phyloP scores from a whole-genome alignment of 2,329 filamentous ascomycete species.

The Cryphonectria japonica region DNA sequence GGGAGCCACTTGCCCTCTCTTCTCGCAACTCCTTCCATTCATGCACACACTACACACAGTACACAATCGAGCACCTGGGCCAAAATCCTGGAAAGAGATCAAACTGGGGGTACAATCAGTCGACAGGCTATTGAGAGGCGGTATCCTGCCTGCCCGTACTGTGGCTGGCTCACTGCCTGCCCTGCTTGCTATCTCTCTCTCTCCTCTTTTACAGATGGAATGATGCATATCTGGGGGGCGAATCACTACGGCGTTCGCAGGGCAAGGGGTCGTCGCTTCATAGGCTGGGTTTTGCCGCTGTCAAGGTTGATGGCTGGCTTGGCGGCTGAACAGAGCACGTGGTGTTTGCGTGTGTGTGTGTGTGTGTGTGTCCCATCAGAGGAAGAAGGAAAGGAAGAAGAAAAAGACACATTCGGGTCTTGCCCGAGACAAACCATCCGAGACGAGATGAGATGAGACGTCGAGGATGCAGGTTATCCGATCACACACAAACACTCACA shows the following conservation, averaged over 20 bases:
- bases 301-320: constrained; percentile 17
- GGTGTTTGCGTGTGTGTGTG: neutral
- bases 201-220: neutral
- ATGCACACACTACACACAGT: neutral
- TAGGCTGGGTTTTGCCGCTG: constrained; percentile 6
- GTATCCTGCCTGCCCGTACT: neutral
- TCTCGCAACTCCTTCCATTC: neutral
- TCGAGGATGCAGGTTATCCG: neutral
- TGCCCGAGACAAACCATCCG: neutral
- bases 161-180: neutral
- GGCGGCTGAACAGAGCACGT: constrained; percentile 14
- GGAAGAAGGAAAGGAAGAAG: neutral
- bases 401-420: neutral
- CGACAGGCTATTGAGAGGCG: neutral
- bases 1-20: neutral
- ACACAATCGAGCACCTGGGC: neutral
- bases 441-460: neutral
- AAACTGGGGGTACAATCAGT: neutral
- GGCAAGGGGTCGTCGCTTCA: neutral
- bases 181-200: neutral
- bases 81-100: neutral
- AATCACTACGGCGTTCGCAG: neutral
- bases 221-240: neutral
- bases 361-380: neutral
- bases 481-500: too few relatives aligned